Percentiles rank a stretch among this genome's conserved stretches.
Evolutionary conservation across 2,329 filamentous ascomycete genomes (phyloP).

Genomic region (Trichoderma aggressivum): DNA sequence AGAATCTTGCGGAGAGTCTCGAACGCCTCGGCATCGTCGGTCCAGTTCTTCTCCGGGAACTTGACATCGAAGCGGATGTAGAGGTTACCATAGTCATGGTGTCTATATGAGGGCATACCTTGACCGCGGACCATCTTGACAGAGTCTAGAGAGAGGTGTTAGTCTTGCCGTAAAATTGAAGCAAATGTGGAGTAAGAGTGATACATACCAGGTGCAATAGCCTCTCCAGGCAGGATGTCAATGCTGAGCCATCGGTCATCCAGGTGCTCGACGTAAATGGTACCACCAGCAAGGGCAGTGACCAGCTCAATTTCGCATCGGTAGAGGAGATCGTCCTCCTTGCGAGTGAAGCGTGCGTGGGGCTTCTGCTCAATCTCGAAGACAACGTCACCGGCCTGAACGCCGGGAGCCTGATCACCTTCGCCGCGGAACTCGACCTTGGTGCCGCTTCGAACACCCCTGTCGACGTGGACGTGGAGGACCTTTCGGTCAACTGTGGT

Average conservation of each 20-base stretch:
- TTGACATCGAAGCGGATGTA: conserved; percentile 98
- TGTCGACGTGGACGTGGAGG: conserved; percentile 95
- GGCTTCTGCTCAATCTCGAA: conserved; percentile 99
- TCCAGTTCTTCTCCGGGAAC: conserved; percentile 81
- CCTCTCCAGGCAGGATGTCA: conserved; percentile 89
- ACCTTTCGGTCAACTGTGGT: conserved; percentile 97
- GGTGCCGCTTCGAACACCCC: conserved; percentile 87
- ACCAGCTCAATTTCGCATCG: conserved; percentile 93
- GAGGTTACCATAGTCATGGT: conserved; percentile 93
- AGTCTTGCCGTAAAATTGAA: neutral
- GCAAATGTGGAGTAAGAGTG: neutral
- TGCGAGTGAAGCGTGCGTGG: conserved; percentile 91
- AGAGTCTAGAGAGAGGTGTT: conserved; percentile 54
- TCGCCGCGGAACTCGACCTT: conserved; percentile 97
- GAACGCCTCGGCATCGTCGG: conserved; percentile 64
- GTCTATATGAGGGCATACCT: conserved; percentile 93
- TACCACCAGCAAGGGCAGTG: conserved; percentile 88
- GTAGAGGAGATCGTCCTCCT: conserved; percentile 94
- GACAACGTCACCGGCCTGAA: conserved; percentile 91
- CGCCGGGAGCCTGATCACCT: conserved; percentile 91
- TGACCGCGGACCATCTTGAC: conserved; percentile 94
- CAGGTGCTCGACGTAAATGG: conserved; percentile 89
- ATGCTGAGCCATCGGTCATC: conserved; percentile 96
- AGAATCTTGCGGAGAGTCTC: conserved; percentile 79
- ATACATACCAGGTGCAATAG: conserved; percentile 80